A percentile compares a stretch with the other conserved stretches of the same genome.
Conservation (phyloP, 2,329 filamentous ascomycete genomes). For the Leptographium radiaticola region DNA sequence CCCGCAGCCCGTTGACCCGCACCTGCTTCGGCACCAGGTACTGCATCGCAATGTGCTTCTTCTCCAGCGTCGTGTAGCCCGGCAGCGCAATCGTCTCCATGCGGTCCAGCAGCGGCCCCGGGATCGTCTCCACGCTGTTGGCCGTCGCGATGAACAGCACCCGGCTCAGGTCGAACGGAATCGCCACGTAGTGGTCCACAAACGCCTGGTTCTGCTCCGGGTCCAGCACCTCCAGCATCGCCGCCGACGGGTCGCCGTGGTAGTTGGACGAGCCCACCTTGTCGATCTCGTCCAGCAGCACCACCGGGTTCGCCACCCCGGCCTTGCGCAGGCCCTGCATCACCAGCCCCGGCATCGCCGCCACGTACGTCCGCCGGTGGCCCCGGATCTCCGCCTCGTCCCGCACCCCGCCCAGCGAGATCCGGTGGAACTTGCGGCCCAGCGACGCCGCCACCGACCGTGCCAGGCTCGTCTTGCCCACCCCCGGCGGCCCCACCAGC, state of each 20-base stretch:
- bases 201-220: slow-evolving; percentile 95
- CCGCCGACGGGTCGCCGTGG: slow-evolving; percentile 89
- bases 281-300: slow-evolving; percentile 94
- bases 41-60: slow-evolving; percentile 82
- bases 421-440: slow-evolving; percentile 90
- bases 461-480: slow-evolving; percentile 90
- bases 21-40: slow-evolving; percentile 97
- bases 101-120: slow-evolving; percentile 81
- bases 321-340: slow-evolving; percentile 92
- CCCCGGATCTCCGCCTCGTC: slow-evolving; percentile 96
- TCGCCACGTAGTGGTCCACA: slow-evolving; percentile 90
- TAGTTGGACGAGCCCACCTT: slow-evolving; percentile 86
- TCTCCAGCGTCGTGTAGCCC: slow-evolving; percentile 94
- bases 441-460: slow-evolving; percentile 86
- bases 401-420: slow-evolving; percentile 87
- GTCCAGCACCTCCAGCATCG: slow-evolving; percentile 95
- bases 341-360: slow-evolving; percentile 94
- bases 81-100: slow-evolving; percentile 94
- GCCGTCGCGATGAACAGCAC: slow-evolving; percentile 96
- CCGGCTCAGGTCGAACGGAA: slow-evolving; percentile 90
- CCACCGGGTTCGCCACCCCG: slow-evolving; percentile 87
- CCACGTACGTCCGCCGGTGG: slow-evolving; percentile 89
- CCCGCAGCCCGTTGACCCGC: slow-evolving; percentile 69
- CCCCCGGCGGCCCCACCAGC: slow-evolving; percentile 83
- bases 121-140: slow-evolving; percentile 89